phyloP scores from a whole-genome alignment of 129 eudicot species.

The Cynara cardunculus region DNA sequence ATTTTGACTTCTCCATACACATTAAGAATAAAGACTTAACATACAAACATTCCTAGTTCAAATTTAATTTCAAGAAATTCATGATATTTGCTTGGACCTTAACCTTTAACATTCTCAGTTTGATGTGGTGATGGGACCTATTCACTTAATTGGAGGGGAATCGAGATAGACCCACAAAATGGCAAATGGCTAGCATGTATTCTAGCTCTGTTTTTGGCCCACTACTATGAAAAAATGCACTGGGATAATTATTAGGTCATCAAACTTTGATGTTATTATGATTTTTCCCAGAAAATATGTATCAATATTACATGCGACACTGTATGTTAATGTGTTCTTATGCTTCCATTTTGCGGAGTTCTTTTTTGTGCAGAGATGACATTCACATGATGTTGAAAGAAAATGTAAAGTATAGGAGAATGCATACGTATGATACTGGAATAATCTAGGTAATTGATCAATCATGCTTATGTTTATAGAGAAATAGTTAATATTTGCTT shows the following conservation, averaged over 20 bases:
- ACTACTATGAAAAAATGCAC: background rate
- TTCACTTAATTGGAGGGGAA: background rate
- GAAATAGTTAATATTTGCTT: background rate
- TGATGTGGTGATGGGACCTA: background rate
- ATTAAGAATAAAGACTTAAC: background rate
- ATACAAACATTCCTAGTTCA: background rate
- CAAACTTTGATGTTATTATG: background rate
- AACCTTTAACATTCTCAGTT: background rate
- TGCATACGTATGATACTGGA: constrained; percentile 6
- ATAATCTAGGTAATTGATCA: background rate
- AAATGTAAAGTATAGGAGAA: background rate
- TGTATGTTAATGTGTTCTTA: background rate
- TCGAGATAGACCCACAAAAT: background rate
- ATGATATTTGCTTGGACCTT: background rate
- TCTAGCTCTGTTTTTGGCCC: background rate
- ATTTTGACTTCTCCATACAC: background rate
- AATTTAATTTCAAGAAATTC: background rate
- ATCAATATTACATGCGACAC: background rate
- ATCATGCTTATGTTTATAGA: constrained; percentile 1
- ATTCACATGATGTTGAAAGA: constrained; percentile 8
- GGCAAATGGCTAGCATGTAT: background rate
- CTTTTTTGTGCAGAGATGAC: background rate
- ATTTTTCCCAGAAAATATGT: background rate
- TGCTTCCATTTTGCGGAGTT: background rate
- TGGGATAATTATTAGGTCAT: background rate